phyloP scores from a whole-genome alignment of 495 filamentous ascomycete genomes.

The Polyplosphaeria fusca region DNA sequence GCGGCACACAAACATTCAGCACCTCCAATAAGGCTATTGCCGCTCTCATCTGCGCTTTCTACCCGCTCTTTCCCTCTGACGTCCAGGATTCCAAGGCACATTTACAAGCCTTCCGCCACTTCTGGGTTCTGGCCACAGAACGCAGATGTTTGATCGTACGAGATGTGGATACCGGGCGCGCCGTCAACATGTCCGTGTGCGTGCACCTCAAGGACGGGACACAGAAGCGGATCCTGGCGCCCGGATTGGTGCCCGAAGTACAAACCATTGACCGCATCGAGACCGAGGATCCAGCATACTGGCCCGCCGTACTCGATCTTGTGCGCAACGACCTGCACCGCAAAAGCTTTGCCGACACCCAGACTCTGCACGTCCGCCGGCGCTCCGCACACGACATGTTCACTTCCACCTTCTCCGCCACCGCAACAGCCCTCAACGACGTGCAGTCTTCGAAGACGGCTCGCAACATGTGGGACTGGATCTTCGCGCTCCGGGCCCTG shows the following conservation, averaged over 20 bases:
- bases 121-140: conserved; percentile 94
- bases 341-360: conserved; percentile 68
- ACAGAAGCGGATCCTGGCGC: conserved; percentile 42
- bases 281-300: conserved; percentile 70
- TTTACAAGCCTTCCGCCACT: conserved; percentile 92
- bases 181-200: conserved; percentile 68
- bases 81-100: conserved; percentile 93
- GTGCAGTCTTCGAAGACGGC: conserved; percentile 26
- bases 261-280: conserved; percentile 62
- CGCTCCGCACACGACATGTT: conserved; percentile 65
- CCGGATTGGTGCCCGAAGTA: conserved; percentile 82
- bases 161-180: conserved; percentile 76
- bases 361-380: conserved; percentile 78
- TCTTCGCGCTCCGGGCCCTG: conserved; percentile 66
- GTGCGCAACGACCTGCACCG: conserved; percentile 58
- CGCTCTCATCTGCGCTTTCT: conserved; percentile 84
- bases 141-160: conserved; percentile 81
- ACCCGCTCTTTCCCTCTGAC: conserved; percentile 82
- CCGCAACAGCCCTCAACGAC: conserved; percentile 49
- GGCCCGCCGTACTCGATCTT: conserved; percentile 82
- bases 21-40: conserved; percentile 85
- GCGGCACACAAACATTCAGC: conserved; percentile 85
- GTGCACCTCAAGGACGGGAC: conserved; percentile 53
- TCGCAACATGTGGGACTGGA: conserved; percentile 63
- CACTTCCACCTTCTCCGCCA: conserved; percentile 69